Percentiles rank a stretch among this genome's conserved stretches.
Evolutionary conservation across 2,329 filamentous ascomycete species (phyloP).

Genomic region (Orbilia quercus): DNA sequence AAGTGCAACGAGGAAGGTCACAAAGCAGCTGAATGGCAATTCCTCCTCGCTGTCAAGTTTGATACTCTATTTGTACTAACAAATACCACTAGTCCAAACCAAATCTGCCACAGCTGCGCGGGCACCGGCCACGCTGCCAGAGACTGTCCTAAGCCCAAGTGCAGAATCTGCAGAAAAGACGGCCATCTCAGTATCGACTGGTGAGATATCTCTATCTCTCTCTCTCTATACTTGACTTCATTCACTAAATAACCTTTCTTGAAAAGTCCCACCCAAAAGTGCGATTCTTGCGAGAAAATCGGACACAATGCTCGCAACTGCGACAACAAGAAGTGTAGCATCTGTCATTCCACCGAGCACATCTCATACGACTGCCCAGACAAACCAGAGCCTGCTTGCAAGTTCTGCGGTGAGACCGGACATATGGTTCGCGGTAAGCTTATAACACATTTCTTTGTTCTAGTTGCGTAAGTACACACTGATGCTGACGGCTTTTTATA

Average conservation of each 20-base stretch:
- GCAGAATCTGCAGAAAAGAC: constrained; percentile 35
- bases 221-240: neutral
- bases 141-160: constrained; percentile 40
- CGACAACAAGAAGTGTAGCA: constrained; percentile 33
- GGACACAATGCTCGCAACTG: constrained; percentile 42
- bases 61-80: neutral
- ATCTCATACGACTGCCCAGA: constrained; percentile 67
- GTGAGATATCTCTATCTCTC: constrained; percentile 34
- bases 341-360: constrained; percentile 60
- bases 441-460: no score
- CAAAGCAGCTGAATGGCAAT: constrained; percentile 61
- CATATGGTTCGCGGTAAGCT: constrained; percentile 42
- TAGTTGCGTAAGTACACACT: no score
- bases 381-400: constrained; percentile 65
- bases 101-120: constrained; percentile 27
- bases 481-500: no score
- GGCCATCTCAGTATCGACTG: constrained; percentile 65
- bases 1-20: constrained; percentile 76
- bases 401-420: constrained; percentile 69
- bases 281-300: constrained; percentile 26
- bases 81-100: constrained; percentile 21
- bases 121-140: constrained; percentile 31
- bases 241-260: neutral
- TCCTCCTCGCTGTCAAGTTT: constrained; percentile 9
- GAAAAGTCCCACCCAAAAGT: constrained; percentile 34